Percentiles rank a stretch among this genome's conserved stretches.
Conservation (phyloP, 2,329 filamentous ascomycete species). For the Aquanectria penicillioides region DNA sequence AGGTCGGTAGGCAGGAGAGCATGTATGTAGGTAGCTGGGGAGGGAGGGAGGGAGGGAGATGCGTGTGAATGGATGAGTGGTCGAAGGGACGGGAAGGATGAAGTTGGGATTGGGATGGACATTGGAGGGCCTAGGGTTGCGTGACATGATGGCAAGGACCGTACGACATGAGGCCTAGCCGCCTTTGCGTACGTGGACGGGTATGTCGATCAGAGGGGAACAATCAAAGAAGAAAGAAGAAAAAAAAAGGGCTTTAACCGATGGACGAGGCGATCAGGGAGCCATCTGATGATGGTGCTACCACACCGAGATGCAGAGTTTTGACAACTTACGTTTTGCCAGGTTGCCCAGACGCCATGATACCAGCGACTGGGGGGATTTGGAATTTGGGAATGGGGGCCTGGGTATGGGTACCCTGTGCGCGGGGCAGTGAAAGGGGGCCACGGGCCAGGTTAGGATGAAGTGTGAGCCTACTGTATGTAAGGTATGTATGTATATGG, state of each 20-base stretch:
- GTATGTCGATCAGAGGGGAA: conserved; percentile 10
- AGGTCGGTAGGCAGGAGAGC: not conserved
- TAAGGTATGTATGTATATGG: too few species aligned
- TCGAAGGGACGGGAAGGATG: not conserved
- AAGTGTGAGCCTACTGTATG: not conserved
- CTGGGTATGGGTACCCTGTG: conserved; percentile 15
- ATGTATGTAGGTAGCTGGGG: not conserved
- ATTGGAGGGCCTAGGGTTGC: conserved; percentile 15
- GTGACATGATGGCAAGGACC: conserved; percentile 15
- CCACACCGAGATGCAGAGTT: conserved; percentile 17
- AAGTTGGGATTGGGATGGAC: conserved; percentile 13
- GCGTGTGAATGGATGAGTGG: conserved; percentile 10
- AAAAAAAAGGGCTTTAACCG: conserved; percentile 7
- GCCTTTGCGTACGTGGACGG: conserved; percentile 7
- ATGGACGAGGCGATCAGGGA: conserved; percentile 9
- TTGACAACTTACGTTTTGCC: conserved; percentile 26
- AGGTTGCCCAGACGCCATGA: conserved; percentile 12
- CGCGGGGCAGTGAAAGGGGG: conserved; percentile 17
- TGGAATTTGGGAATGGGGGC: conserved; percentile 18
- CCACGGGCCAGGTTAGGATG: conserved; percentile 6
- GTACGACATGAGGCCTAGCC: conserved; percentile 6
- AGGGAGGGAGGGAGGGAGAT: not conserved
- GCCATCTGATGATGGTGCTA: conserved; percentile 24
- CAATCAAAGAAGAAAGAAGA: not conserved
- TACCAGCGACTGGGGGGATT: conserved; percentile 11